Base-by-base conservation (phyloP, 768 basidiomycete genomes). In the Serendipita sp. region DNA sequence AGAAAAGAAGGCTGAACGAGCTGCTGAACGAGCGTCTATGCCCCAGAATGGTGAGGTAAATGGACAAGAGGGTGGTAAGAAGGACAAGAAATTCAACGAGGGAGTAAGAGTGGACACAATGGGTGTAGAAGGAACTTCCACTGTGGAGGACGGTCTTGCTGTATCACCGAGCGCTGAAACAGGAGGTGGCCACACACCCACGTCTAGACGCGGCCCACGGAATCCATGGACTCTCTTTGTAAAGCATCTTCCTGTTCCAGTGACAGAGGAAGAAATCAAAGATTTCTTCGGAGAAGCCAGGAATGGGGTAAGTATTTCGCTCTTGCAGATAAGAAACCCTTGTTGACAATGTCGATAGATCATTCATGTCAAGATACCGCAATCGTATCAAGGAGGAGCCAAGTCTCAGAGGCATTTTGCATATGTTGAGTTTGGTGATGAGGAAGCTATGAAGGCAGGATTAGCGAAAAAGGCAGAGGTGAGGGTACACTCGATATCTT, bases 351-450 rank as follows among this genome's bases (percentile, higher is more conserved):
- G 10, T 30, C 24, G 67, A 0, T 67, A 89, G 86, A 86, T 92
- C 69, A 85, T 83, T 35, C 81, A 82, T 62, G 78, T 92, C 63
- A 78, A 79, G 66, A 79, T 86, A 66, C 88, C 87, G 0, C 68
- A 74, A 38, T 69, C 72, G 64, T 73, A 68, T 11, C 78, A 74
- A 68, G 69, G 74, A 35, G 44, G 58, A 15, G 15, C n/a, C 38
- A 60, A 35, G 37, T 18, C 38, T n/a, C 51, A 48, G 34, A 75
- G 75, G 64, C 83, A 79, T 68, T 77, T 92, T 65, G 89, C 85
- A 1, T 96, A 92, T 71, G 83, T 96, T 63, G 93, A 95, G 71
- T 96, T 95, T 74, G 86, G 83, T 3, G 88, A 90, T 69, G 91
- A 94, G 70, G 88, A 87, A 53, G 78, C 84, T 8, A 89, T 93